These are phyloP conservation scores for Actinomucor elegans DNA, from an alignment of 371 early-diverging fungal genomes.

Conservation along the genomic window DNA sequence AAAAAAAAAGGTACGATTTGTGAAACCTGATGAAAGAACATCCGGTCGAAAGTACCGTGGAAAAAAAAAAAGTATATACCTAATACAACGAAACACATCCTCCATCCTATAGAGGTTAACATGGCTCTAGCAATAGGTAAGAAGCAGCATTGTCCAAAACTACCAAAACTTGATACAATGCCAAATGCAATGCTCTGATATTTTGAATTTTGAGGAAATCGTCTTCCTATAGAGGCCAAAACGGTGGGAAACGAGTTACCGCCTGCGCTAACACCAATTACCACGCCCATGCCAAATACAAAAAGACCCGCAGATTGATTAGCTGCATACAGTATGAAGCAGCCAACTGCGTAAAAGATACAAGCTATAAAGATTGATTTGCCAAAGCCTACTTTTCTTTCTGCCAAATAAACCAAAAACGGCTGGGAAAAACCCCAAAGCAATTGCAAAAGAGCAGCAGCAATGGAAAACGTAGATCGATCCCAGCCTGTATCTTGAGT, in stretches of 20 bases:
- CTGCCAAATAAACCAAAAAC: conserved; percentile 31
- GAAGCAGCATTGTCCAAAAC: conserved; percentile 36
- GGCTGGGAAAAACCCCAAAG: conserved; percentile 34
- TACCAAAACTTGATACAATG: conserved; percentile 35
- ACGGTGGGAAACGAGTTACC: conserved; percentile 34
- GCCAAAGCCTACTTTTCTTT: conserved; percentile 32
- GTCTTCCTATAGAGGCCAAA: conserved; percentile 28
- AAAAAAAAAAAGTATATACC: conserved; percentile 18
- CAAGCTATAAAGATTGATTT: conserved; percentile 22
- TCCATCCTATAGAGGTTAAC: conserved; percentile 29
- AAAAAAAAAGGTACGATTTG: no score
- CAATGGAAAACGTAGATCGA: conserved; percentile 29
- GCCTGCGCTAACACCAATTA: conserved; percentile 32
- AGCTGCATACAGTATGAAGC: conserved; percentile 30
- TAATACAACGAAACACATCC: conserved; percentile 18
- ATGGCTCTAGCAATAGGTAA: conserved; percentile 32
- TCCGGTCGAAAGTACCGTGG: no score
- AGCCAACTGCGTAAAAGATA: conserved; percentile 27
- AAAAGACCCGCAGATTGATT: conserved; percentile 22
- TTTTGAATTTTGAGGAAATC: conserved; percentile 25
- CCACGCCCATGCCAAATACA: conserved; percentile 29
- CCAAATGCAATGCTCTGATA: conserved; percentile 36
- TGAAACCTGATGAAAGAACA: no score
- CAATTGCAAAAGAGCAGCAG: conserved; percentile 31
- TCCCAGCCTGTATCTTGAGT: conserved; percentile 29